Base-by-base conservation (phyloP, 345 rosid species). In the Laguncularia racemosa region DNA sequence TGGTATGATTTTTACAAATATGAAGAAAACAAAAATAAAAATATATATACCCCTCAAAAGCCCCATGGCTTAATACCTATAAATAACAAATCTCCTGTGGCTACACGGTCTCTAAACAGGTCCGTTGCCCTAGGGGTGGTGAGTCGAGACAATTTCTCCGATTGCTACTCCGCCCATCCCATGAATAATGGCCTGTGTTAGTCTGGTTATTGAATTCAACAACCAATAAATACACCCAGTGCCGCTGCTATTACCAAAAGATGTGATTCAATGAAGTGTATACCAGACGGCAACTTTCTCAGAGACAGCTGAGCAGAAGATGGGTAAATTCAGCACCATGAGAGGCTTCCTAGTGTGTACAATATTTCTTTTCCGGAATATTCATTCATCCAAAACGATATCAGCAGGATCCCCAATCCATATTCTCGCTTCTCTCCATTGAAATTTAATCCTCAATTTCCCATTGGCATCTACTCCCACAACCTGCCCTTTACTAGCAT, bases 391-490 rank as follows among this genome's bases (percentile, higher is more conserved):
- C 14, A 93, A 81, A 64, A 63, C 83, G 50, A 93, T 68, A 71
- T 93, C 99, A 14, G 99, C 97, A 11, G 97, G 99, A 74, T 93
- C 99, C 56, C 99, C 97, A 2, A 82, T 79, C 99, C 99, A 93
- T 21, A 93, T 95, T 71, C 84, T 69, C 46, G 95, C 99, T 79
- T 93, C 99, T 63, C 99, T 80, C 99, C 99, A 93, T 15, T 85
- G 84, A 58, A 93, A 93, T 58, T 78, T 89, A 56, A 93, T 84
- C 64, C 96, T 85, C 64, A 93, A 52, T 70, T 87, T 93, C 47
- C 99, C 99, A 53, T 85, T 93, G 16, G 97, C 97, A 71, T 93
- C 96, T 12, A 93, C 99, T 23, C 97, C 97, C 57, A 89, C 92
- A 20, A 85, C 89, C 57, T 71, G 73, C 3, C 99, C 99, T 73